phyloP scores from a whole-genome alignment of 805 yeast species.

The Zygoascus ofunaensis region DNA sequence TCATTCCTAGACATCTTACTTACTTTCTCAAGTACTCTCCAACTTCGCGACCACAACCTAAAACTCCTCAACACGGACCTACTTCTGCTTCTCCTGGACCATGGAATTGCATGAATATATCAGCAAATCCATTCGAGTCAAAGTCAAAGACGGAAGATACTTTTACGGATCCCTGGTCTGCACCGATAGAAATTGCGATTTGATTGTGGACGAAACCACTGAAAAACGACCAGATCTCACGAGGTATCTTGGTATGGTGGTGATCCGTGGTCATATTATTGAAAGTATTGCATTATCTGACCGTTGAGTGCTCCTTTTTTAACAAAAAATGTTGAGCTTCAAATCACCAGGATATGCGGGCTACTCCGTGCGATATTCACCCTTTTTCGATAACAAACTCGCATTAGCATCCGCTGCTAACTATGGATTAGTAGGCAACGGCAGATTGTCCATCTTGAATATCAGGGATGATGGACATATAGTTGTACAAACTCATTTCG shows the following conservation, averaged over 20 bases:
- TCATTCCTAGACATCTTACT: too few relatives aligned
- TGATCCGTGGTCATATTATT: slow-evolving; percentile 25
- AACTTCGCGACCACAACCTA: too few relatives aligned
- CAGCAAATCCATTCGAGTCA: slow-evolving; percentile 21
- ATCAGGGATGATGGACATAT: slow-evolving; percentile 61
- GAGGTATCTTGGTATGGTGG: slow-evolving; percentile 29
- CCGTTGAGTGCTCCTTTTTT: neutral
- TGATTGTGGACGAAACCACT: slow-evolving; percentile 25
- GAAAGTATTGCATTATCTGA: slow-evolving; percentile 16
- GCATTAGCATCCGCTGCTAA: slow-evolving; percentile 90
- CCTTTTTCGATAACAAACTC: slow-evolving; percentile 78
- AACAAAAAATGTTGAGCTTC: slow-evolving; percentile 50
- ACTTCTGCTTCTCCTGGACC: too few relatives aligned
- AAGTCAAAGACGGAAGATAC: slow-evolving; percentile 24
- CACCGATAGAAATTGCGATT: slow-evolving; percentile 24
- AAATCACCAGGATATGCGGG: slow-evolving; percentile 79
- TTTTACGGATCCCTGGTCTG: slow-evolving; percentile 27
- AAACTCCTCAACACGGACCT: too few relatives aligned
- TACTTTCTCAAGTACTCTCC: too few relatives aligned
- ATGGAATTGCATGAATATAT: slow-evolving; percentile 12
- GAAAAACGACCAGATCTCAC: slow-evolving; percentile 25
- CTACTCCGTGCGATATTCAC: slow-evolving; percentile 80
- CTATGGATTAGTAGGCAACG: slow-evolving; percentile 92
- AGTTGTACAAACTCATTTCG: slow-evolving; percentile 37
- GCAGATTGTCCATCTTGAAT: slow-evolving; percentile 61